phyloP scores from a whole-genome alignment of 495 filamentous ascomycete species.

The Patellaria atrata region DNA sequence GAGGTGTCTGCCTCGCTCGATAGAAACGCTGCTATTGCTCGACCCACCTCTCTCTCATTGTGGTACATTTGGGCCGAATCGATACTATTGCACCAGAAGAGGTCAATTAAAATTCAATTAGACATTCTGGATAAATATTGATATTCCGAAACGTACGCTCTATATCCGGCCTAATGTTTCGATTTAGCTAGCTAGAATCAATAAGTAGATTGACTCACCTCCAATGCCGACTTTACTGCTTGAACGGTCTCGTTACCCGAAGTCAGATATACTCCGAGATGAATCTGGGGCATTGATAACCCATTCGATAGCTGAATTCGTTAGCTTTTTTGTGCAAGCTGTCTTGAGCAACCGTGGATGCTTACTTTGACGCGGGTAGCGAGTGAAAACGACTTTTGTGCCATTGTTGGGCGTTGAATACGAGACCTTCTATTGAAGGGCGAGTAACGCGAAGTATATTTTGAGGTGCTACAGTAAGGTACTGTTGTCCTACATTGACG shows the following conservation, averaged over 20 bases:
- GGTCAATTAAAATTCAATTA: too few relatives aligned
- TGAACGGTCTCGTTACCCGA: conserved; percentile 33
- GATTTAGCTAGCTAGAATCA: conserved; percentile 7
- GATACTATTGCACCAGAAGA: conserved; percentile 32
- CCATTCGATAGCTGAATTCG: conserved; percentile 39
- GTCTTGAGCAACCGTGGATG: conserved; percentile 10
- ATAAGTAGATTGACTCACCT: conserved; percentile 31
- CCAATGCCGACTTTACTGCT: conserved; percentile 38
- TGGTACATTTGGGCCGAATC: conserved; percentile 52
- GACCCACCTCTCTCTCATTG: conserved; percentile 46
- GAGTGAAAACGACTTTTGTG: conserved; percentile 20
- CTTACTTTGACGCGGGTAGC: conserved; percentile 23
- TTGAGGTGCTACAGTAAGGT: too few relatives aligned
- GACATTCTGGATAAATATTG: background rate
- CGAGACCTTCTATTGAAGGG: too few relatives aligned
- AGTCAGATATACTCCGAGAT: conserved; percentile 53
- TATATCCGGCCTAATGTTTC: conserved; percentile 20
- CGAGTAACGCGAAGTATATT: too few relatives aligned
- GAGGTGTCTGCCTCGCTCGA: conserved; percentile 27
- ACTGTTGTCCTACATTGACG: too few relatives aligned
- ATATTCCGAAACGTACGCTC: conserved; percentile 16
- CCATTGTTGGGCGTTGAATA: conserved; percentile 24
- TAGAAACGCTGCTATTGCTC: conserved; percentile 40
- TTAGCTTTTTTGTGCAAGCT: conserved; percentile 4
- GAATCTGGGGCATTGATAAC: conserved; percentile 45